These are phyloP conservation scores for Incumbomyces lentus DNA, from an alignment of 2,329 filamentous ascomycete genomes.

Conservation along the genomic window DNA sequence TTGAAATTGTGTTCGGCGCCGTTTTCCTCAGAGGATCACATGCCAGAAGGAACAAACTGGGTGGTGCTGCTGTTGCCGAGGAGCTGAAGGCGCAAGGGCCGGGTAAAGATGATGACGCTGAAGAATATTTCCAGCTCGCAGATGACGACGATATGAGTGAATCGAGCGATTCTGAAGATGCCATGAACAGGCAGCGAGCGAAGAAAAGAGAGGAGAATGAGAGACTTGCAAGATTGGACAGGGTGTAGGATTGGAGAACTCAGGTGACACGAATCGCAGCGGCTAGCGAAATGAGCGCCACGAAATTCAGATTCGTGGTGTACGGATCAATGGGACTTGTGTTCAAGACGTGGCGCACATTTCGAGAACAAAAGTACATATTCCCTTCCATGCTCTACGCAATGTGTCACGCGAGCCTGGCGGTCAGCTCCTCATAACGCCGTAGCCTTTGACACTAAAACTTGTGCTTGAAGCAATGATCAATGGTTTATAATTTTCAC, in stretches of 20 bases:
- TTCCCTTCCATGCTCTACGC: too few species aligned
- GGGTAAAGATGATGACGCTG: conserved; percentile 13
- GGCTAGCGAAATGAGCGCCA: too few species aligned
- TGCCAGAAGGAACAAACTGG: conserved; percentile 4
- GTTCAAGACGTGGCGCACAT: too few species aligned
- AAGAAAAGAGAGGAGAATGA: conserved; percentile 15
- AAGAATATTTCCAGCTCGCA: conserved; percentile 22
- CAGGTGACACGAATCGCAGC: too few species aligned
- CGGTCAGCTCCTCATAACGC: too few species aligned
- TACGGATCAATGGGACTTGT: too few species aligned
- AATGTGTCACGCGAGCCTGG: too few species aligned
- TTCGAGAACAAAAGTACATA: too few species aligned
- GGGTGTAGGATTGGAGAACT: conserved; percentile 7
- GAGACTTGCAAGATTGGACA: conserved; percentile 16
- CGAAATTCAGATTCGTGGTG: too few species aligned
- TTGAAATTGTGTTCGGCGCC: conserved; percentile 15
- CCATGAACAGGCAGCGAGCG: conserved; percentile 10
- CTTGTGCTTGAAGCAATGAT: too few species aligned
- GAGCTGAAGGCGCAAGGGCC: conserved; percentile 4
- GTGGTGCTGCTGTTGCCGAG: conserved; percentile 7
- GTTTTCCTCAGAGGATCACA: conserved; percentile 8
- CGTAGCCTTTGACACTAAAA: too few species aligned
- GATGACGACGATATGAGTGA: conserved; percentile 14
- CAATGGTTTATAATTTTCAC: too few species aligned
- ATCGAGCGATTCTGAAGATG: conserved; percentile 11